Conservation (phyloP, 2,329 filamentous ascomycete species). For the Simplicillium aogashimaense region DNA sequence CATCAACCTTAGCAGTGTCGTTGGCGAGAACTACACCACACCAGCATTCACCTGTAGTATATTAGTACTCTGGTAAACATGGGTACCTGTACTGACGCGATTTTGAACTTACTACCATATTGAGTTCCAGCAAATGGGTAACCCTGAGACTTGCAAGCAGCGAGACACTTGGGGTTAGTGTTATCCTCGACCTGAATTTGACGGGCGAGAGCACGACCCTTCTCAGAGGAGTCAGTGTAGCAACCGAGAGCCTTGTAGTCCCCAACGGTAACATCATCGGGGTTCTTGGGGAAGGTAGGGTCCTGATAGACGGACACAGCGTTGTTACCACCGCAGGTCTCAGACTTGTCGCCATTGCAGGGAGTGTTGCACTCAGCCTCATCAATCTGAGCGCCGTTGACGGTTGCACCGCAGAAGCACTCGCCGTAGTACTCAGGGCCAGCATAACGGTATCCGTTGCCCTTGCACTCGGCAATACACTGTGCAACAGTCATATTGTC, state of each 20-base stretch:
- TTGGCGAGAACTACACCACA: constrained; percentile 44
- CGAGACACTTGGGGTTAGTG: constrained; percentile 32
- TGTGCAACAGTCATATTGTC: constrained; percentile 35
- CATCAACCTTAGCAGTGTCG: constrained; percentile 23
- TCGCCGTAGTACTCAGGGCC: constrained; percentile 40
- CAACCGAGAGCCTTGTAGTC: constrained; percentile 53
- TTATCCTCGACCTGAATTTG: constrained; percentile 25
- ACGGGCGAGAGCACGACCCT: constrained; percentile 35
- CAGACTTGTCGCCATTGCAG: constrained; percentile 33
- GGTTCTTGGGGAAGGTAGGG: constrained; percentile 32
- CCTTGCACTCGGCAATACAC: constrained; percentile 39
- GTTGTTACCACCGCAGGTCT: constrained; percentile 36
- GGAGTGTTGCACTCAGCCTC: constrained; percentile 48
- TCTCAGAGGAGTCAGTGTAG: constrained; percentile 34
- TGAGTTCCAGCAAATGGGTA: constrained; percentile 39
- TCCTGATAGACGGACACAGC: constrained; percentile 38
- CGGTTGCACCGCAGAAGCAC: constrained; percentile 42
- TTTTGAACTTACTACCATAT: constrained; percentile 24
- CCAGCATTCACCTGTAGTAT: constrained; percentile 29
- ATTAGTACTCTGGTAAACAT: no score
- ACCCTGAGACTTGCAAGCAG: constrained; percentile 29
- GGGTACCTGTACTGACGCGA: no score
- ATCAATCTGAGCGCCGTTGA: constrained; percentile 38
- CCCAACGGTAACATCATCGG: constrained; percentile 32
- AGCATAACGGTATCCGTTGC: constrained; percentile 39